Evolutionary conservation across 164 flowering plant genomes (phyloP), one percentile per base, ranked within the genome.

Genomic region (Umbilicus rupestris): DNA sequence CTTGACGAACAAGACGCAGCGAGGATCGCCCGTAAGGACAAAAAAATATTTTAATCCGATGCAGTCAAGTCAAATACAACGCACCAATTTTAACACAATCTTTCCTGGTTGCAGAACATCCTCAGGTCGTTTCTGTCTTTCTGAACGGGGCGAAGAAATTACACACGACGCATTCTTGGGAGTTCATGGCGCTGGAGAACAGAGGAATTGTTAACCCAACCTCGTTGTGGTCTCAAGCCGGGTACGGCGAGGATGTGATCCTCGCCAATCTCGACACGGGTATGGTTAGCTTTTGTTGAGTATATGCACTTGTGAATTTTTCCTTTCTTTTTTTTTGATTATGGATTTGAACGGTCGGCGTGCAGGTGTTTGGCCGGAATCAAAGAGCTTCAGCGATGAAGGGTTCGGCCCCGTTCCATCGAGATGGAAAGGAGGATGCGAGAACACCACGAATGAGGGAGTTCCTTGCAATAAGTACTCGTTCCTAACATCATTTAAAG

Each of bases 361-460:
- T 47, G n/a, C 63, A 85, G 90, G 90, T 15, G 84, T 75, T 0
- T 86, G 88, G 90, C 86, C 90, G 0, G 87, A 82, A 75, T 80
- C 86, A 20, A 70, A 77, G 67, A 85, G 90, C 79, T 84, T 85
- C 72, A 71, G 72, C 30, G 88, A 78, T 57, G 70, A 81, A 28
- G 83, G 73, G 16, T 68, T 62, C 31, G 86, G 86, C 66, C 84
- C 88, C 41, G 69, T 81, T 77, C 88, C 88, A 17, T 66, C 82
- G 6, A 81, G 70, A 76, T 86, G 90, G 90, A 80, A 69, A 69
- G 90, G 90, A 75, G 64, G 69, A 26, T 86, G 90, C 70, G 77
- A 81, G 58, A 75, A 73, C 29, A 74, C 57, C 35, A n/a, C 37
- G 1, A 76, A 70, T 63, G 6, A 77, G 39, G 24, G 15, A 5